Conservation (phyloP, 805 yeast species). For the Ogataea parapolymorpha region DNA sequence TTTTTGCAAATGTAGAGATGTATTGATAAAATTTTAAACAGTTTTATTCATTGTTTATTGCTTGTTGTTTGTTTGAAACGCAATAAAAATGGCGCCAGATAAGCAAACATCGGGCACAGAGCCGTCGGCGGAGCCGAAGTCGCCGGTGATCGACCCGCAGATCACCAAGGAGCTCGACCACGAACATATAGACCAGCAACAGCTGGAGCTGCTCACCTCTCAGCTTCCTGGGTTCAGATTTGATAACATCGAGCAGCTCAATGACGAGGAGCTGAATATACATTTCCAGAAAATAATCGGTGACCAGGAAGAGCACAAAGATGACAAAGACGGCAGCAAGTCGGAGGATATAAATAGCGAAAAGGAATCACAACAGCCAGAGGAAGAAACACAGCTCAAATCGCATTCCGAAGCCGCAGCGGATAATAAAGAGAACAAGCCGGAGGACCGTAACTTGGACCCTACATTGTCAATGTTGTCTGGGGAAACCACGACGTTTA, state of each 20-base stretch:
- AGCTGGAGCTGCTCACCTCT: constrained; percentile 24
- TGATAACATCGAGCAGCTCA: constrained; percentile 23
- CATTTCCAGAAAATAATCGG: constrained; percentile 29
- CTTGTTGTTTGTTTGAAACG: constrained; percentile 1
- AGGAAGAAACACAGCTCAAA: constrained; percentile 2
- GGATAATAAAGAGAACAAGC: constrained; percentile 11
- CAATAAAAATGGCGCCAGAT: constrained; percentile 2
- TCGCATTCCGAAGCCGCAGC: background rate
- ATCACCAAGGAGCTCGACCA: constrained; percentile 16
- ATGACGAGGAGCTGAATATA: constrained; percentile 29
- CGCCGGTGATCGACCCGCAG: constrained; percentile 10
- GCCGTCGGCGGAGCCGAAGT: constrained; percentile 2
- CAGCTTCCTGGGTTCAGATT: constrained; percentile 25
- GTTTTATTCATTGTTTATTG: constrained; percentile 5
- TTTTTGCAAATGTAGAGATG: constrained; percentile 10
- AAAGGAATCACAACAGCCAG: background rate
- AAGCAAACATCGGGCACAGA: background rate
- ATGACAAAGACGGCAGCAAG: background rate
- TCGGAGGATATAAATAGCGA: background rate
- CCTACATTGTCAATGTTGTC: constrained; percentile 8
- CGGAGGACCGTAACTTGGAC: constrained; percentile 7
- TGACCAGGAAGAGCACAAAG: constrained; percentile 6
- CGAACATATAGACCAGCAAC: constrained; percentile 7
- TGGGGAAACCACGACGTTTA: constrained; percentile 23
- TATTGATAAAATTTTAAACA: constrained; percentile 8